Percentiles rank a stretch among this genome's conserved stretches.
Conservation (phyloP, 148 eudicot genomes). For the Chenopodium suecicum region DNA sequence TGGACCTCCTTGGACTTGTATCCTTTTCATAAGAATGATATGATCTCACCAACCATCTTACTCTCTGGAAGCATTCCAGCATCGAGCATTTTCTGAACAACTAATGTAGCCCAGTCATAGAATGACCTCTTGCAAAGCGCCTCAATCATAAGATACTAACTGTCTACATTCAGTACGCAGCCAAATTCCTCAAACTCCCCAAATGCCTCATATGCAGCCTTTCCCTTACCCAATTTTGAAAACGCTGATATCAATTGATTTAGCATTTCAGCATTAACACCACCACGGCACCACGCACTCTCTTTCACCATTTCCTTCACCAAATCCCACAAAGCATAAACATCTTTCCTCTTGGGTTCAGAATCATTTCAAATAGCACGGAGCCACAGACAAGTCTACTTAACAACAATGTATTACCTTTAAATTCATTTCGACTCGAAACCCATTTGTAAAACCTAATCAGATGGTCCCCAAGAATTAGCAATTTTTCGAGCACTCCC, state of each 20-base stretch:
- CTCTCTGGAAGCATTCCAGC: conserved; percentile 55
- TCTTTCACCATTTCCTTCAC: conserved; percentile 55
- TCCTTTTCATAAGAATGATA: conserved; percentile 63
- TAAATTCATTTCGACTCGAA: conserved; percentile 34
- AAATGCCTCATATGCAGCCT: conserved; percentile 74
- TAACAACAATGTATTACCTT: conserved; percentile 26
- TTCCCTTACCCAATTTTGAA: conserved; percentile 64
- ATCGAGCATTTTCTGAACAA: conserved; percentile 63
- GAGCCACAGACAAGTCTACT: neutral
- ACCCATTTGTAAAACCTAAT: conserved; percentile 65
- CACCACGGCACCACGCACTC: conserved; percentile 30
- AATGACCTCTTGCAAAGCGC: conserved; percentile 65
- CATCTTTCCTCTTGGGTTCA: conserved; percentile 36
- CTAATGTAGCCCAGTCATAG: conserved; percentile 57
- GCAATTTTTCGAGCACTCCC: conserved; percentile 55
- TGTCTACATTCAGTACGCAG: conserved; percentile 55
- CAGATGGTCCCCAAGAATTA: conserved; percentile 52
- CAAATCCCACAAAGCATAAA: conserved; percentile 77
- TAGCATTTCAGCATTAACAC: conserved; percentile 45
- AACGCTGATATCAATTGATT: conserved; percentile 58
- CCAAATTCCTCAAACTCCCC: conserved; percentile 64
- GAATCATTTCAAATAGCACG: conserved; percentile 32
- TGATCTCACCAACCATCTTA: conserved; percentile 60
- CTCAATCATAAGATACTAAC: conserved; percentile 61
- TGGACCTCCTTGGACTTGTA: conserved; percentile 55